phyloP scores from a whole-genome alignment of 2,329 filamentous ascomycete genomes.

The Xylariaceae sp. region DNA sequence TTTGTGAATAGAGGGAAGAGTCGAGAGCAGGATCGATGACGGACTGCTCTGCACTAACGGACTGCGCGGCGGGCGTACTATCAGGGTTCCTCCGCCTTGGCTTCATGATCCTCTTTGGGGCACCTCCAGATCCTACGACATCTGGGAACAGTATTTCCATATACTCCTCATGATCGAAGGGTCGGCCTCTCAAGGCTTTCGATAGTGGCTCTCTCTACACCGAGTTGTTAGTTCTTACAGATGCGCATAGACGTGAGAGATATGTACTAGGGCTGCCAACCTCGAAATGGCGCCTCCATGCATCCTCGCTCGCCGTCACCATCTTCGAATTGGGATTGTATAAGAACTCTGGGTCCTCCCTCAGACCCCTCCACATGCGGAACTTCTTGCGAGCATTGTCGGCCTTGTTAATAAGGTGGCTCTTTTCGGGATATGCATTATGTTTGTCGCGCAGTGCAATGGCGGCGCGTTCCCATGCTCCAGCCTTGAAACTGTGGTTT shows the following conservation, averaged over 20 bases:
- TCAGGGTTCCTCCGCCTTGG: constrained; percentile 47
- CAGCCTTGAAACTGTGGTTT: constrained; percentile 57
- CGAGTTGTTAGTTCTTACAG: constrained; percentile 3
- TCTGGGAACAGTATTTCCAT: constrained; percentile 59
- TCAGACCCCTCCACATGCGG: constrained; percentile 54
- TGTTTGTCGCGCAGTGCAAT: constrained; percentile 51
- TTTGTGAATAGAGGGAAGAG: constrained; percentile 16
- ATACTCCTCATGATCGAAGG: constrained; percentile 57
- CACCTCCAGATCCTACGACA: constrained; percentile 55
- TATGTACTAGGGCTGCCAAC: constrained; percentile 35
- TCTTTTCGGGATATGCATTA: constrained; percentile 54
- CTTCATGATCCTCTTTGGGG: constrained; percentile 56
- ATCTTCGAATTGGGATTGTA: constrained; percentile 48
- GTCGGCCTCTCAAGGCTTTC: constrained; percentile 50
- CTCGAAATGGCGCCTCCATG: constrained; percentile 54
- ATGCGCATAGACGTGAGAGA: not conserved
- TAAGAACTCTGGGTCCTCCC: constrained; percentile 53
- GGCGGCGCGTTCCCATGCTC: constrained; percentile 56
- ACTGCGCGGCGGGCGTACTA: constrained; percentile 36
- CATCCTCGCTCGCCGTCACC: constrained; percentile 53
- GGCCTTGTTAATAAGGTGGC: constrained; percentile 60
- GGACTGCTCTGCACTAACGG: constrained; percentile 43
- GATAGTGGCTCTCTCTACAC: constrained; percentile 53
- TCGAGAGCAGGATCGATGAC: constrained; percentile 29
- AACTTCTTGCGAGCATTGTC: constrained; percentile 61